Percentiles rank a stretch among this genome's conserved stretches.
Conservation (phyloP, 2,329 filamentous ascomycete species). For the Penicillium occitanis region DNA sequence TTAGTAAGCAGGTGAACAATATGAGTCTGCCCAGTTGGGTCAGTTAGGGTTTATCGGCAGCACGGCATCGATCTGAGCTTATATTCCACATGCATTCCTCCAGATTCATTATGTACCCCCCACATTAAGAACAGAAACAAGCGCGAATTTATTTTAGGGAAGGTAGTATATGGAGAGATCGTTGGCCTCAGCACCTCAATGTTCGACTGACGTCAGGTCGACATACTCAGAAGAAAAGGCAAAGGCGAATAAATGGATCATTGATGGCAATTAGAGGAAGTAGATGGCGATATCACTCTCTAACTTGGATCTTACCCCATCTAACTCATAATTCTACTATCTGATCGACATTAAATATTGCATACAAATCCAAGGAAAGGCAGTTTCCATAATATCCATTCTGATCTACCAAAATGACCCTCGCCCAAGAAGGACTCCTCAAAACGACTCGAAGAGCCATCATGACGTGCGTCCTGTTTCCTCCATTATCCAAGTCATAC, state of each 20-base stretch:
- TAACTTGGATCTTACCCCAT: not conserved
- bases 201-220: not conserved
- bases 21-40: not conserved
- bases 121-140: not conserved
- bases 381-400: too few relatives aligned
- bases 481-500: not conserved
- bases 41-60: not conserved
- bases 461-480: constrained; percentile 8
- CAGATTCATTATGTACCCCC: not conserved
- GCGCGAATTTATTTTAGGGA: not conserved
- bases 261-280: not conserved
- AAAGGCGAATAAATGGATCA: not conserved
- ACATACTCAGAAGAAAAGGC: not conserved
- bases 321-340: not conserved
- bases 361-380: not conserved
- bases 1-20: not conserved
- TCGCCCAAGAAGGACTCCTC: constrained; percentile 12
- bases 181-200: not conserved
- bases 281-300: not conserved
- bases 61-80: not conserved
- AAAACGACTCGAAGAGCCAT: constrained; percentile 11
- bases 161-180: not conserved
- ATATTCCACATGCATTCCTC: not conserved
- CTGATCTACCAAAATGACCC: not conserved
- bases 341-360: not conserved